Conservation (phyloP, 805 yeast species). For the Ogataea wickerhamii region DNA sequence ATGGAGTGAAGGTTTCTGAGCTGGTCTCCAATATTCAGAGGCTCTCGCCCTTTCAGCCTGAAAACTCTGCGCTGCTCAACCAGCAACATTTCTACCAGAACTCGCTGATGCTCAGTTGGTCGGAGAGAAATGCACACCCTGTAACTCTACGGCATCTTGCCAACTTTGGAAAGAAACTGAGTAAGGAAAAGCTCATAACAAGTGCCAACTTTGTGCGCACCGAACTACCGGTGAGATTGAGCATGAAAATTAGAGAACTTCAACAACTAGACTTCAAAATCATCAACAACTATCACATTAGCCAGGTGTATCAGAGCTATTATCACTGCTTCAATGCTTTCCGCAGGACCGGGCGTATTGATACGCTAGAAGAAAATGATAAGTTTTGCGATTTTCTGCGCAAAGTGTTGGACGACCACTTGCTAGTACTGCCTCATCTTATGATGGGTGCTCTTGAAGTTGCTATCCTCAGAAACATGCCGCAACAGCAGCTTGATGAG, state of each 20-base stretch:
- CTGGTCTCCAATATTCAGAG: slow-evolving; percentile 15
- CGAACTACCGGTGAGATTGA: slow-evolving; percentile 81
- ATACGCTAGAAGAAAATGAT: slow-evolving; percentile 70
- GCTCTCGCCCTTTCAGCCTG: slow-evolving; percentile 21
- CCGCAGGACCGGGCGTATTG: slow-evolving; percentile 66
- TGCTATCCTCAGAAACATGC: slow-evolving; percentile 54
- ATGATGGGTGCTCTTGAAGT: slow-evolving; percentile 92
- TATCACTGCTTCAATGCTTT: slow-evolving; percentile 84
- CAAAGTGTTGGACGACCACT: slow-evolving; percentile 70
- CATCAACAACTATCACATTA: slow-evolving; percentile 79
- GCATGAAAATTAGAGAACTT: slow-evolving; percentile 72
- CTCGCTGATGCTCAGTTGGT: slow-evolving; percentile 59
- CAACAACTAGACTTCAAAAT: slow-evolving; percentile 80
- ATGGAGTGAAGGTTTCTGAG: slow-evolving; percentile 13
- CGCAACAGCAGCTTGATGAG: slow-evolving; percentile 61
- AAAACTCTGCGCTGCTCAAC: slow-evolving; percentile 20
- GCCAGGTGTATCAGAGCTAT: slow-evolving; percentile 82
- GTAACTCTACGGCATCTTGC: slow-evolving; percentile 88
- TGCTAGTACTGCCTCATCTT: slow-evolving; percentile 77
- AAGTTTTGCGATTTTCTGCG: slow-evolving; percentile 63
- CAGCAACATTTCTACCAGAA: slow-evolving; percentile 87
- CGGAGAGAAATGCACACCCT: slow-evolving; percentile 72
- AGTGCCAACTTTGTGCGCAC: slow-evolving; percentile 87
- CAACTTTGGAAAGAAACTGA: slow-evolving; percentile 76
- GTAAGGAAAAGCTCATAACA: slow-evolving; percentile 69